phyloP scores from a whole-genome alignment of 116 monocot species.

The Dioscorea cayenensis region DNA sequence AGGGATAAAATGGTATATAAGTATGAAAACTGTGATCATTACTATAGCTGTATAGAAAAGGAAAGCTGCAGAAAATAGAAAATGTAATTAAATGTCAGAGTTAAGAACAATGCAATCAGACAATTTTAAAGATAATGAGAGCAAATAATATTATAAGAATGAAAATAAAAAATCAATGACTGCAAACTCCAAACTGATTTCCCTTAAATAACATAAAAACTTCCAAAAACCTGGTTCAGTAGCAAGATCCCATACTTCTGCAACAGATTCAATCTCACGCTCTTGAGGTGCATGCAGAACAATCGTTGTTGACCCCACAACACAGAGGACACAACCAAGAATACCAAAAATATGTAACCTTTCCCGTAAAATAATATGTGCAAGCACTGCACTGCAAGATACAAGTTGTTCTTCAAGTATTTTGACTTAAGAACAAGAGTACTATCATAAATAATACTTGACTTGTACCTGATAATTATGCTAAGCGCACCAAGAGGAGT shows the following conservation, averaged over 20 bases:
- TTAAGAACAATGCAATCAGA: not conserved
- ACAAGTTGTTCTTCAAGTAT: not conserved
- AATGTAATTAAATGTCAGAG: not conserved
- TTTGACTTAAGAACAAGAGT: not conserved
- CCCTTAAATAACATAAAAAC: not conserved
- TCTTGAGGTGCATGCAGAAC: conserved; percentile 72
- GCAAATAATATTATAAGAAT: not conserved
- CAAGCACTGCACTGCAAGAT: conserved; percentile 52
- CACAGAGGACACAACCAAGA: conserved; percentile 60
- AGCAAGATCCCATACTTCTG: conserved; percentile 69
- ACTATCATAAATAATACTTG: not conserved
- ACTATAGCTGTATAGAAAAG: conserved; percentile 36
- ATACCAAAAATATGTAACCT: conserved; percentile 65
- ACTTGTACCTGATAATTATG: conserved; percentile 78
- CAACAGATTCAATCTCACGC: conserved; percentile 51
- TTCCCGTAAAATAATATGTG: conserved; percentile 55
- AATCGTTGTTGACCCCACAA: conserved; percentile 58
- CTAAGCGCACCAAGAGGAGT: conserved; percentile 97
- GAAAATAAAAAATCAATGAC: not conserved
- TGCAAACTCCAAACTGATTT: not conserved
- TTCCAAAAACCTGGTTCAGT: conserved; percentile 56
- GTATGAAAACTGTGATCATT: conserved; percentile 32
- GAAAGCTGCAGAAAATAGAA: conserved; percentile 32
- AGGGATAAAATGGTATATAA: conserved; percentile 42
- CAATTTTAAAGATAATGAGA: not conserved